Conservation (phyloP, 306 rosid genomes). For the peach (Prunus persica) region DNA sequence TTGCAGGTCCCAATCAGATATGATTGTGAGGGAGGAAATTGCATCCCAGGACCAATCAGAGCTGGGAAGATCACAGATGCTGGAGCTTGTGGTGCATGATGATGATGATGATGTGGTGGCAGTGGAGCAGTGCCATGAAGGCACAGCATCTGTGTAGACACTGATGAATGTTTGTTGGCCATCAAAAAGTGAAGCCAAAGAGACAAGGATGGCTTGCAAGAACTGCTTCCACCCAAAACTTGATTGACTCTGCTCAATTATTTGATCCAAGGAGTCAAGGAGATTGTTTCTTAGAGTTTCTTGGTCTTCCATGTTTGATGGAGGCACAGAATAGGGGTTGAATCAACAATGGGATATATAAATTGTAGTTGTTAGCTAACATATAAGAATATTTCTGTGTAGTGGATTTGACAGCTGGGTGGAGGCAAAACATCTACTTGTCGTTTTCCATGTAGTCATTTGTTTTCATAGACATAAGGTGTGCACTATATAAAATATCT, state of each 20-base stretch:
- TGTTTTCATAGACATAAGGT: neutral
- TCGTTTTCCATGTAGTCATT: neutral
- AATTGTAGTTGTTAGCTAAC: neutral
- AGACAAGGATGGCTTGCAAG: slow-evolving; percentile 30
- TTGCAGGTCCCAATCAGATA: slow-evolving; percentile 42
- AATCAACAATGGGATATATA: neutral
- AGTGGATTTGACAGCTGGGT: neutral
- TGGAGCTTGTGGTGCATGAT: slow-evolving; percentile 21
- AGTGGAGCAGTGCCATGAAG: slow-evolving; percentile 45
- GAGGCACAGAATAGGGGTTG: neutral
- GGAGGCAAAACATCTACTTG: slow-evolving; percentile 2
- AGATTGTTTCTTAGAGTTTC: neutral
- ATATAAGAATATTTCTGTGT: neutral
- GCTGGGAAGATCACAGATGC: slow-evolving; percentile 33
- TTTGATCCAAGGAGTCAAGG: neutral
- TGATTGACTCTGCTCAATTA: slow-evolving; percentile 7
- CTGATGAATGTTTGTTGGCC: slow-evolving; percentile 46
- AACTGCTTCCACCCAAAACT: slow-evolving; percentile 19
- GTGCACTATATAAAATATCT: neutral
- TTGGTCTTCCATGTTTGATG: slow-evolving; percentile 10
- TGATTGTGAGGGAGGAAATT: slow-evolving; percentile 22
- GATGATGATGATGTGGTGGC: neutral
- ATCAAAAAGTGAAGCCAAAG: slow-evolving; percentile 34
- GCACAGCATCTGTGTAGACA: slow-evolving; percentile 37
- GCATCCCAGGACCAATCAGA: slow-evolving; percentile 42